Evolutionary conservation across 441 rosid genomes (phyloP).

Genomic region (Populus hybrid): DNA sequence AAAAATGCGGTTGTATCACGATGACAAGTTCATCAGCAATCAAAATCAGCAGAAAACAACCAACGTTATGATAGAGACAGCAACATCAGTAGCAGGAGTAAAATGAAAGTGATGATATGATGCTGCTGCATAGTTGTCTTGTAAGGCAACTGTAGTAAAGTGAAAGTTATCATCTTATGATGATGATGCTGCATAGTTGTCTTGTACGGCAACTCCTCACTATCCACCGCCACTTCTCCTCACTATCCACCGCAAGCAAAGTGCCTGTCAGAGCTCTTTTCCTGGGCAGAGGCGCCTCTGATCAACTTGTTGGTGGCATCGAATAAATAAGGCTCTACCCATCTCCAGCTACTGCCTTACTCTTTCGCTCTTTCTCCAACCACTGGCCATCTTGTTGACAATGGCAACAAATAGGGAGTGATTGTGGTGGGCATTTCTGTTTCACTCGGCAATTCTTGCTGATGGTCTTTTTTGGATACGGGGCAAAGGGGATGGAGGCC

Average conservation of each 20-base stretch:
- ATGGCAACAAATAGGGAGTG: background rate
- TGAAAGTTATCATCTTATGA: background rate
- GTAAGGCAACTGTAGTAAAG: background rate
- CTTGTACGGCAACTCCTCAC: background rate
- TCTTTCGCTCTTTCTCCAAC: slow-evolving; percentile 47
- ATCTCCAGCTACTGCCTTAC: slow-evolving; percentile 43
- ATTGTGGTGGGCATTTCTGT: slow-evolving; percentile 58
- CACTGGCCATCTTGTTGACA: slow-evolving; percentile 45
- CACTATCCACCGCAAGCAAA: slow-evolving; percentile 17
- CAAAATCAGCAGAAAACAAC: too few relatives aligned
- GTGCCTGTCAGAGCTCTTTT: slow-evolving; percentile 58
- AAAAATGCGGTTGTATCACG: too few relatives aligned
- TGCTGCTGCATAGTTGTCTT: too few relatives aligned
- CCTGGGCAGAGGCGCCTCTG: slow-evolving; percentile 93
- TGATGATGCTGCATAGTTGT: background rate
- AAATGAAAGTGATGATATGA: too few relatives aligned
- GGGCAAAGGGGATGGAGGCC: slow-evolving; percentile 95
- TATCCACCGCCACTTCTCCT: background rate
- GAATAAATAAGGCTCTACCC: slow-evolving; percentile 77
- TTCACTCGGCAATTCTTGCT: slow-evolving; percentile 66
- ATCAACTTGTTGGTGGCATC: slow-evolving; percentile 86
- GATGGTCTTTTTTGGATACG: slow-evolving; percentile 76
- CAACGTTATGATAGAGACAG: too few relatives aligned
- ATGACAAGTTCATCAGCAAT: too few relatives aligned
- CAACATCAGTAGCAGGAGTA: background rate